Base-by-base conservation (phyloP, 495 filamentous ascomycete species). In the Aspergillus funiculosus region DNA sequence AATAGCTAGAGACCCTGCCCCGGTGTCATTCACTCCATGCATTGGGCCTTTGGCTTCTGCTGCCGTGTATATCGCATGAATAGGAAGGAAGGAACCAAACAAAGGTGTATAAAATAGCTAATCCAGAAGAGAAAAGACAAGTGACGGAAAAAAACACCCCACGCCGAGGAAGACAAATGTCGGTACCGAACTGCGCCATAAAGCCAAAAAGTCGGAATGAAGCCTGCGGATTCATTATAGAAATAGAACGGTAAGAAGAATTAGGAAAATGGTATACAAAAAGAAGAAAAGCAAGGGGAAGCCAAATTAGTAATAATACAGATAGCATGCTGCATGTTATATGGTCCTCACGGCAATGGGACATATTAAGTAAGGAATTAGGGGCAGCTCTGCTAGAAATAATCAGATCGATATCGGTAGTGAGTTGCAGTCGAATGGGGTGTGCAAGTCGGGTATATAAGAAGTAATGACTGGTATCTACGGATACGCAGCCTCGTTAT, bases 261-360 rank as follows among this genome's bases (percentile, higher is more conserved):
- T 31, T 30, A 39, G 35, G 34, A 31, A 31, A 29, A n/a, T n/a
- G 21, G 19, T 44, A 35, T 49, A 41, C 42, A 46, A 20, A 17
- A 17, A 5, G 8, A 28, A 35, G 43, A 6, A 25, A 15, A 25
- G 13, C 25, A 30, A 30, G n/a, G n/a, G n/a, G n/a, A n/a, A 40
- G 14, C 13, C 14, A 36, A 10, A 53, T 34, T 20, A 57, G 31
- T 51, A 48, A 38, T 51, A 51, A 53, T 53, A 56, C 53, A 56
- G 13, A 24, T 27, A 15, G 36, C 22, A 39, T 8, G 43, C 30
- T 31, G 43, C 37, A n/a, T n/a, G 14, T 11, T 13, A 25, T 17
- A 26, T 39, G 27, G 28, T 32, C 41, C 26, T 28, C 14, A 18
- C n/a, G 36, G 18, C 13, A 32, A 22, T 32, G 20, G n/a, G 44